A percentile compares a stretch with the other conserved stretches of the same genome.
phyloP scores from a whole-genome alignment of 371 early-diverging fungal genomes.

The Mucor lusitanicus region DNA sequence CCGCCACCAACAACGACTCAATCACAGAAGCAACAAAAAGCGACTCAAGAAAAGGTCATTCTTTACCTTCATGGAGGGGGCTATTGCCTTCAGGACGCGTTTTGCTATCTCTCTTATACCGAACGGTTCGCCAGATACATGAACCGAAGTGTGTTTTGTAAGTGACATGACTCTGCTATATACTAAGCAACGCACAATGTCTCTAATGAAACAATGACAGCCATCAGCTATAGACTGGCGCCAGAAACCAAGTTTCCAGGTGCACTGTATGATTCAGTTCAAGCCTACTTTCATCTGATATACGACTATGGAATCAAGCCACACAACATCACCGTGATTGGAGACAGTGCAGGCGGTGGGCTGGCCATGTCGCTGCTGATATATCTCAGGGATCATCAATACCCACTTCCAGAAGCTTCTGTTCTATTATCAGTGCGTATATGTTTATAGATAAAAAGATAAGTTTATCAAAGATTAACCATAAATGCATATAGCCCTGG shows the following conservation, averaged over 20 bases:
- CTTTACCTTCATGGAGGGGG: constrained; percentile 65
- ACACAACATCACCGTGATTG: constrained; percentile 63
- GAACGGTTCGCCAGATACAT: constrained; percentile 36
- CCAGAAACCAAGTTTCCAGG: constrained; percentile 46
- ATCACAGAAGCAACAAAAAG: background rate
- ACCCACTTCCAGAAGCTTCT: constrained; percentile 32
- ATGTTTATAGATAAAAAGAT: background rate
- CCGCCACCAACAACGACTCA: background rate
- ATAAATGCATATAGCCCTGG: constrained; percentile 14
- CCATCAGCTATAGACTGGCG: constrained; percentile 40
- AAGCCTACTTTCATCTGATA: constrained; percentile 34
- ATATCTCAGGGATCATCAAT: constrained; percentile 43
- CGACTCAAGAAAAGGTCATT: constrained; percentile 38
- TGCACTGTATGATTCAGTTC: constrained; percentile 38
- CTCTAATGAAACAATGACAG: constrained; percentile 11
- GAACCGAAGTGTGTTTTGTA: constrained; percentile 41
- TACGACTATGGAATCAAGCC: constrained; percentile 35
- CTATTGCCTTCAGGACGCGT: constrained; percentile 46
- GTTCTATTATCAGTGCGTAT: constrained; percentile 16
- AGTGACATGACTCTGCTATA: background rate
- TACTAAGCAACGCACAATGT: background rate
- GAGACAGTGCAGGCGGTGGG: constrained; percentile 77
- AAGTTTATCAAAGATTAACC: background rate
- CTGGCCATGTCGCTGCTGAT: constrained; percentile 34
- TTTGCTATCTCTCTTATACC: constrained; percentile 40